A percentile compares a stretch with the other conserved stretches of the same genome.
Evolutionary conservation across 2,329 filamentous ascomycete species (phyloP).

Genomic region (Trichophyton mentagrophytes): DNA sequence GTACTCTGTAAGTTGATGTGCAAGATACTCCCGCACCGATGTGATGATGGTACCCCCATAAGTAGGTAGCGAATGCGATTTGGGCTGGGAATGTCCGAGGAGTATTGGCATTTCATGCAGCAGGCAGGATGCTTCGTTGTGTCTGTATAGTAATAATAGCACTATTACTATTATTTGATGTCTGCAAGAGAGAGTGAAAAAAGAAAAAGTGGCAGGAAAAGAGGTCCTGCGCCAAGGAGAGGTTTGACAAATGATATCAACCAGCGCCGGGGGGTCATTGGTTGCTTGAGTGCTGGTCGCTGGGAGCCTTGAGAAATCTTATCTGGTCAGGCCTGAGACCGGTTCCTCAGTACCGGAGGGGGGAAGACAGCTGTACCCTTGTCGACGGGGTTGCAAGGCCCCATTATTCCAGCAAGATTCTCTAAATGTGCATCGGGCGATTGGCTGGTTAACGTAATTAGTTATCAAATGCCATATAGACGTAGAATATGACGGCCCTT

Average conservation of each 20-base stretch:
- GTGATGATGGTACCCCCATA: not conserved
- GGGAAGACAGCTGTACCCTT: not conserved
- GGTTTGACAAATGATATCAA: slow-evolving; percentile 3
- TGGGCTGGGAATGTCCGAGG: not conserved
- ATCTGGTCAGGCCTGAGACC: not conserved
- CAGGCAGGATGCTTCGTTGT: not conserved
- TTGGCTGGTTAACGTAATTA: not conserved
- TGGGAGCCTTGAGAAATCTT: not conserved
- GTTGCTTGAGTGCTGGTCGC: not conserved
- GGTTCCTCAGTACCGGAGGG: not conserved
- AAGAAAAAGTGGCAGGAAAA: not conserved
- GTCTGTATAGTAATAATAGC: not conserved
- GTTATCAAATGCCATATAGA: not conserved
- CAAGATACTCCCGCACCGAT: not conserved
- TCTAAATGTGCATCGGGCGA: not conserved
- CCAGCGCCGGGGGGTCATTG: not conserved
- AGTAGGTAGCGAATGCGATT: not conserved
- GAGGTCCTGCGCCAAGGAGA: not conserved
- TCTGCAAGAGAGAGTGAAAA: not conserved
- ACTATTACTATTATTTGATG: not conserved
- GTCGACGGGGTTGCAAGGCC: not conserved
- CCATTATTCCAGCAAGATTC: not conserved
- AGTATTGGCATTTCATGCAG: not conserved
- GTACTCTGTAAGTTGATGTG: not conserved
- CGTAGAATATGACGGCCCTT: not conserved